phyloP scores from a whole-genome alignment of 2,329 filamentous ascomycete genomes.

The Colletotrichum lentis region DNA sequence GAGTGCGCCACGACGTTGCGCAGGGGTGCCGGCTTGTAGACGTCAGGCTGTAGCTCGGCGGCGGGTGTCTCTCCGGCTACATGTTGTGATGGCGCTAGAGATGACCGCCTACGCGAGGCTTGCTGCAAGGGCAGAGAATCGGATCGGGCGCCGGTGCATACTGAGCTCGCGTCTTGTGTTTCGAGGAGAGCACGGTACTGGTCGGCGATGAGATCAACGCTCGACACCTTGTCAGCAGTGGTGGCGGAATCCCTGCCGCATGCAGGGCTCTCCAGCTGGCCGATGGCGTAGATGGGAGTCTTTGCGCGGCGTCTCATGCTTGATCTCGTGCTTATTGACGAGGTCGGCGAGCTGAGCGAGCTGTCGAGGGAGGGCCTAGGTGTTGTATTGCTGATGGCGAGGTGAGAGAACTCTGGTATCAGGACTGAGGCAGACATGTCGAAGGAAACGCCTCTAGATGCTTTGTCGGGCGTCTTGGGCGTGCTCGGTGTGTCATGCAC shows the following conservation, averaged over 20 bases:
- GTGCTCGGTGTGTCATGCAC: constrained; percentile 38
- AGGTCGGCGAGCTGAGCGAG: constrained; percentile 36
- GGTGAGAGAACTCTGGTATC: constrained; percentile 51
- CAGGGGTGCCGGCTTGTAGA: constrained; percentile 5
- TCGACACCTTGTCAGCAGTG: constrained; percentile 48
- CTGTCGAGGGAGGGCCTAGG: constrained; percentile 37
- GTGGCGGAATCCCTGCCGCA: constrained; percentile 40
- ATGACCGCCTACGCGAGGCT: background rate
- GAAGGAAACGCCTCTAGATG: constrained; percentile 29
- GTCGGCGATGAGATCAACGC: constrained; percentile 59
- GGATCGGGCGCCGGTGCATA: constrained; percentile 43
- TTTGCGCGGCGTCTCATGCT: constrained; percentile 58
- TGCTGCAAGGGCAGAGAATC: constrained; percentile 41
- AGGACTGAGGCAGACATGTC: constrained; percentile 39
- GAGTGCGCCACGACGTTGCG: constrained; percentile 42
- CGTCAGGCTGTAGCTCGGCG: constrained; percentile 6
- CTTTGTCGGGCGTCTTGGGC: constrained; percentile 31
- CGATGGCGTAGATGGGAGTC: constrained; percentile 60
- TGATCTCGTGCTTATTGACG: constrained; percentile 40
- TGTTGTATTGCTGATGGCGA: constrained; percentile 44
- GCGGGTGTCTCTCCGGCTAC: constrained; percentile 1
- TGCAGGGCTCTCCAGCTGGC: constrained; percentile 55
- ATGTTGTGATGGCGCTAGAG: constrained; percentile 1
- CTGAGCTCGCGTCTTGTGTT: constrained; percentile 49
- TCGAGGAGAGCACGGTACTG: constrained; percentile 60